These are phyloP conservation scores for Fusarium nanum DNA, from an alignment of 2,329 filamentous ascomycete species.

Conservation along the genomic window DNA sequence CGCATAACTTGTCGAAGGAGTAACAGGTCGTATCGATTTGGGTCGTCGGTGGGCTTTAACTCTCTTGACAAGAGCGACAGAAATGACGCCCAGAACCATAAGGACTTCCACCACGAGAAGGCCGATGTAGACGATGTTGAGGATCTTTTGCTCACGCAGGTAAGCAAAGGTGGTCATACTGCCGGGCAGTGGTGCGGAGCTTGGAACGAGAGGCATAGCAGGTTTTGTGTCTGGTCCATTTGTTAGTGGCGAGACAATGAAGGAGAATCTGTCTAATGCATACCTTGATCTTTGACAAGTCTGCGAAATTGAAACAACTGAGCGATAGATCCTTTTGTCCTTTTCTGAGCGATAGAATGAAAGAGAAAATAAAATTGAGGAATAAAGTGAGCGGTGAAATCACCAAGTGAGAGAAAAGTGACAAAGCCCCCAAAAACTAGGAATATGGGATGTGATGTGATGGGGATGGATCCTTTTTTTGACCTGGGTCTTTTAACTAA, in stretches of 20 bases:
- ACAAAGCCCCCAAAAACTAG: conserved; percentile 20
- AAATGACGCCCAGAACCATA: conserved; percentile 56
- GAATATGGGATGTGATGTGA: conserved; percentile 6
- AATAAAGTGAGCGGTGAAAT: conserved; percentile 33
- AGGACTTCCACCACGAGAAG: conserved; percentile 59
- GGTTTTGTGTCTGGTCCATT: conserved; percentile 3
- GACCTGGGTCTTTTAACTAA: background rate
- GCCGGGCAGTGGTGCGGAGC: conserved; percentile 31
- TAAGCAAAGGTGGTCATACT: conserved; percentile 40
- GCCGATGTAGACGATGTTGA: conserved; percentile 61
- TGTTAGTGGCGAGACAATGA: conserved; percentile 6
- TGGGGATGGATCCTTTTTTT: conserved; percentile 15
- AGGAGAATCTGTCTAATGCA: background rate
- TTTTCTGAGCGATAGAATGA: background rate
- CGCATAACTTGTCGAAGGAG: conserved; percentile 10
- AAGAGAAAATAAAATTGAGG: conserved; percentile 4
- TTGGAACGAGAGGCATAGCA: conserved; percentile 42
- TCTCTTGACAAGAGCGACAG: conserved; percentile 48
- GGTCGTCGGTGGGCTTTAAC: conserved; percentile 36
- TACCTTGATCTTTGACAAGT: conserved; percentile 7
- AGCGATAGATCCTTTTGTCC: background rate
- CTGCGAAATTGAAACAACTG: background rate
- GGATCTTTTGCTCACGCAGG: conserved; percentile 49
- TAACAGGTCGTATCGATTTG: conserved; percentile 21
- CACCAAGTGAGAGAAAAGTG: conserved; percentile 3